Evolutionary conservation across 2,329 filamentous ascomycete species (phyloP), one percentile per base, ranked within the genome.

Genomic region (Fusarium begoniae): DNA sequence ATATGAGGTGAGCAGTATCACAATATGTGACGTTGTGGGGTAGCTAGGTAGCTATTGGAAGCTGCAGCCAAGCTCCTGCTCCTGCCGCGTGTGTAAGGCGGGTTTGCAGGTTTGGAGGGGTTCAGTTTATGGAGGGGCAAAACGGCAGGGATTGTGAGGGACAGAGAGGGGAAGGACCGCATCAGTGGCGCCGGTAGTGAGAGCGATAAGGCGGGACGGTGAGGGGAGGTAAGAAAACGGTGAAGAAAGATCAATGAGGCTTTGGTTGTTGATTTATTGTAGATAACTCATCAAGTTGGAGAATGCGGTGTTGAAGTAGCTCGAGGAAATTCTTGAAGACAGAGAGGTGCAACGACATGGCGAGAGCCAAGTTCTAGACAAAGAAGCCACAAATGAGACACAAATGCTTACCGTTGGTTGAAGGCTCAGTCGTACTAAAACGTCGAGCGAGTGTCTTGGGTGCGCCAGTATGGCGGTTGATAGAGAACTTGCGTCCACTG

Each of bases 401-500:
- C 45, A 58, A 54, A 28, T 6, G 68, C 56, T 78, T 82, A 91
- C 89, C 89, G 79, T 86, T 90, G 41, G 81, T 76, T 69, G 85
- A 87, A n/a, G 88, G 86, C 76, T 91, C 89, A 69, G 85, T 86
- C 55, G 87, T 85, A 76, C 89, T 91, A 79, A 90, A 91, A 75
- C 90, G 87, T 71, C 90, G 85, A 48, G 82, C 79, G 43, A 83
- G 80, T 45, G 85, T 83, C 79, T 90, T 87, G 68, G 90, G 90
- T 45, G 87, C 86, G 77, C 90, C 90, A 59, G 90, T 91, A 79
- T 90, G 89, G 79, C 89, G 86, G 83, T 92, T 91, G 83, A 92
- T 91, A 72, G 89, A 91, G 82, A 91, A 91, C 80, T 91, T 90
- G 83, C 90, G 88, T 68, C 86, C 86, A 79, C 84, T 82, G 77